Evolutionary conservation across 164 flowering plant genomes (phyloP).

Genomic region (Chimonanthus salicifolius): DNA sequence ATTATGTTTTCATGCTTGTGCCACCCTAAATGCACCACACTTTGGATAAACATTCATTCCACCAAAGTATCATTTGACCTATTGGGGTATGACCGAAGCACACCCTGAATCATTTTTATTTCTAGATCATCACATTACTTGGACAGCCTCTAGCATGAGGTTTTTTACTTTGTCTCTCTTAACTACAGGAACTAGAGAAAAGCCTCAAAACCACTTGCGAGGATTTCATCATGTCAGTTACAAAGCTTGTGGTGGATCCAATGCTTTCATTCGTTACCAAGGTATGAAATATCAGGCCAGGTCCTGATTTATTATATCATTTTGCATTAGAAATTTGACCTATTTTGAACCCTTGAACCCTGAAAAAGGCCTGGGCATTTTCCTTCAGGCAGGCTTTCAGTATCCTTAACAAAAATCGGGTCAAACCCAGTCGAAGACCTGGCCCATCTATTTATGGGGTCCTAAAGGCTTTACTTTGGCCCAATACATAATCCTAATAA

Average conservation of each 20-base stretch:
- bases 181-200: constrained; percentile 86
- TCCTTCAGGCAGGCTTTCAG: neutral
- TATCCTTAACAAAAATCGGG: neutral
- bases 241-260: constrained; percentile 94
- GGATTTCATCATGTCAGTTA: constrained; percentile 96
- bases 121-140: neutral
- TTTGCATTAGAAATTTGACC: no score
- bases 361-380: neutral
- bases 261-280: constrained; percentile 97
- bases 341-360: neutral
- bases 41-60: neutral
- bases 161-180: neutral
- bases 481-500: no score
- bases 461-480: neutral
- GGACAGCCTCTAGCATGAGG: neutral
- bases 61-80: neutral
- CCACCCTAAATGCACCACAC: neutral
- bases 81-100: no score
- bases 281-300: constrained; percentile 33
- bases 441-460: neutral
- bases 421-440: neutral
- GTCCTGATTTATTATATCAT: neutral
- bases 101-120: neutral
- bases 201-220: constrained; percentile 87
- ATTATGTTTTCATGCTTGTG: neutral